phyloP scores from a whole-genome alignment of 257 asterid species.

The Solanum clarkiae region DNA sequence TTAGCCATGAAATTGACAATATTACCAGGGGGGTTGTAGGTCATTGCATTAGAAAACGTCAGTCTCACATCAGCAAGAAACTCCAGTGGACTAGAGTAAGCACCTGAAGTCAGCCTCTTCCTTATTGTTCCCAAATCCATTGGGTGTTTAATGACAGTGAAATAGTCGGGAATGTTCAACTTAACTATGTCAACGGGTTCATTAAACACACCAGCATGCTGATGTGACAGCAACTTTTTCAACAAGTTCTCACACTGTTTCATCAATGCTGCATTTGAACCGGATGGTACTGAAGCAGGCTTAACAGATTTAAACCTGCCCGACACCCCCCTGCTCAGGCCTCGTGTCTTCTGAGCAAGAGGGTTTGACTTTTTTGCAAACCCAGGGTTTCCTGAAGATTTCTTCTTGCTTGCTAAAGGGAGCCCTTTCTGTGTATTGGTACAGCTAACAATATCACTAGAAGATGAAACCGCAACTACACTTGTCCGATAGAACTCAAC shows the following conservation, averaged over 20 bases:
- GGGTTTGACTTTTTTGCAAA: slow-evolving; percentile 19
- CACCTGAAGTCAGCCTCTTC: slow-evolving; percentile 43
- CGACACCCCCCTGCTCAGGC: slow-evolving; percentile 41
- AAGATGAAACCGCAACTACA: slow-evolving; percentile 30
- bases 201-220: slow-evolving; percentile 47
- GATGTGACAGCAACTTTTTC: slow-evolving; percentile 59
- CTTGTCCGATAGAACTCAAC: slow-evolving; percentile 31
- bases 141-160: slow-evolving; percentile 60
- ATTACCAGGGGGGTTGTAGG: slow-evolving; percentile 69
- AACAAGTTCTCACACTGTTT: slow-evolving; percentile 64
- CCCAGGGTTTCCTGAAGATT: slow-evolving; percentile 20
- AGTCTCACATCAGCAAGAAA: slow-evolving; percentile 71
- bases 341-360: slow-evolving; percentile 20
- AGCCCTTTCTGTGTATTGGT: slow-evolving; percentile 28
- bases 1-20: slow-evolving; percentile 52
- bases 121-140: slow-evolving; percentile 88
- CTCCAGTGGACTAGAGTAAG: slow-evolving; percentile 48
- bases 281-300: slow-evolving; percentile 9
- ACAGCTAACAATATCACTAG: slow-evolving; percentile 38
- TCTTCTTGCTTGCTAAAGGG: slow-evolving; percentile 25
- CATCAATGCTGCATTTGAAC: slow-evolving; percentile 22
- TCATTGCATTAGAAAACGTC: slow-evolving; percentile 77
- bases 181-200: slow-evolving; percentile 66
- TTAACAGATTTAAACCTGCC: slow-evolving; percentile 46
- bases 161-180: slow-evolving; percentile 68